Evolutionary conservation across 768 basidiomycete genomes (phyloP), one percentile per base, ranked within the genome.

Genomic region (Termitomyces sp.): DNA sequence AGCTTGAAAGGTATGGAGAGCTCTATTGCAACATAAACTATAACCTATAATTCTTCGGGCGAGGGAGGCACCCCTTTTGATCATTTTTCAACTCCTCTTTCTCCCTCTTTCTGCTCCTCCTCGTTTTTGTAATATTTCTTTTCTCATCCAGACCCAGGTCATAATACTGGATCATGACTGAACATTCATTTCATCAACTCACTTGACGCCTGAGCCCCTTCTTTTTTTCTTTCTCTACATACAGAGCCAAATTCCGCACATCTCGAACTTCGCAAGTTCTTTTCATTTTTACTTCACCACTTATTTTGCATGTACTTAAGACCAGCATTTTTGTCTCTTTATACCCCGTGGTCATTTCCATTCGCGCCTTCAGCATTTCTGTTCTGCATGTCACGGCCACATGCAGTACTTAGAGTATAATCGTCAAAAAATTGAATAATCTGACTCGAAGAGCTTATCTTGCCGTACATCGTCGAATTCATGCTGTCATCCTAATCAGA

Each of bases 1-100:
- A 56, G 55, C 6, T 11, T 45, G 55, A 56, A 45, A 67, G 83
- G 79, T 64, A 56, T 63, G 32, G 68, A 66, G 37, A 56, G 66
- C 46, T 56, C 67, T 54, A 40, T 25, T 43, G 60, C 64, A 45
- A 54, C 60, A 61, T 65, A 59, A 60, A 29, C 7, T 43, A 17
- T 25, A n/a, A 29, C 20, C 20, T 47, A 52, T 31, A 29, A 40
- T 34, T 40, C 9, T 50, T 14, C 17, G n/a, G 49, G 20, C 36
- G 45, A 37, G 58, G 20, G 55, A 60, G 55, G 29, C 55, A 34
- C 52, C 56, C 63, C 49, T 8, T 51, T 52, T 38, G 43, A 52
- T 55, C 40, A 50, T 17, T 12, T 32, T 56, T 15, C 2, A 7
- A 20, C 37, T 49, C 15, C 34, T 48, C 54, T 17, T 52, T 45